Conservation (phyloP, 2,329 filamentous ascomycete species). For the Penicillium paneum region DNA sequence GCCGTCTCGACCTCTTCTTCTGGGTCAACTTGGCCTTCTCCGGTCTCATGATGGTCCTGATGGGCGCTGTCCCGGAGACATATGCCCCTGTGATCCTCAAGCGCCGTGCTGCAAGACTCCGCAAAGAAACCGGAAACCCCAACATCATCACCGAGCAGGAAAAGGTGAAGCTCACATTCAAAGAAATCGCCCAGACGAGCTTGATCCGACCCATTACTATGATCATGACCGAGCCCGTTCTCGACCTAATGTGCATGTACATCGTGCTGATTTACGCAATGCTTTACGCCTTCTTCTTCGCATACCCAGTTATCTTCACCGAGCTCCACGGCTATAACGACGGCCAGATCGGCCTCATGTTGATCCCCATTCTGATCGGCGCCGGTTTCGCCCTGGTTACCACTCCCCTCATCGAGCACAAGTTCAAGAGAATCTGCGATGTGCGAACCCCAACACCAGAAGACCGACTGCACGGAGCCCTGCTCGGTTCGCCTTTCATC, state of each 20-base stretch:
- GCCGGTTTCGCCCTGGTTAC: conserved; percentile 30
- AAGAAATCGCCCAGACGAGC: conserved; percentile 60
- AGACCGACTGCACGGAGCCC: conserved; percentile 71
- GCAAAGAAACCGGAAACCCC: conserved; percentile 33
- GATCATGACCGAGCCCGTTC: conserved; percentile 57
- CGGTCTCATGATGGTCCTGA: conserved; percentile 23
- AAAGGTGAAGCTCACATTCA: conserved; percentile 22
- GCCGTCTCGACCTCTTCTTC: conserved; percentile 33
- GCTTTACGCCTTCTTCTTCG: conserved; percentile 46
- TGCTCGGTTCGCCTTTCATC: conserved; percentile 66
- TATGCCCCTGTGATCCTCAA: conserved; percentile 36
- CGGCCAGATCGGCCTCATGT: conserved; percentile 44
- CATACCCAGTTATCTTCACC: conserved; percentile 65
- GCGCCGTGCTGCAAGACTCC: conserved; percentile 30
- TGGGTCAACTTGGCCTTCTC: conserved; percentile 36
- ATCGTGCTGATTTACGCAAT: conserved; percentile 57
- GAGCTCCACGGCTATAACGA: conserved; percentile 57
- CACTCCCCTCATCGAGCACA: conserved; percentile 61
- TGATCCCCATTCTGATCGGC: conserved; percentile 35
- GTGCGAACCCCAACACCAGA: conserved; percentile 70
- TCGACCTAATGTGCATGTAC: conserved; percentile 65
- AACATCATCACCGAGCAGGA: conserved; percentile 36
- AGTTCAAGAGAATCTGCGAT: conserved; percentile 62
- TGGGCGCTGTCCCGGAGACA: conserved; percentile 35
- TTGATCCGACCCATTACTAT: conserved; percentile 74